Evolutionary conservation across 2,329 filamentous ascomycete genomes (phyloP), one percentile per base, ranked within the genome.

Genomic region (Atkinsonella texensis): DNA sequence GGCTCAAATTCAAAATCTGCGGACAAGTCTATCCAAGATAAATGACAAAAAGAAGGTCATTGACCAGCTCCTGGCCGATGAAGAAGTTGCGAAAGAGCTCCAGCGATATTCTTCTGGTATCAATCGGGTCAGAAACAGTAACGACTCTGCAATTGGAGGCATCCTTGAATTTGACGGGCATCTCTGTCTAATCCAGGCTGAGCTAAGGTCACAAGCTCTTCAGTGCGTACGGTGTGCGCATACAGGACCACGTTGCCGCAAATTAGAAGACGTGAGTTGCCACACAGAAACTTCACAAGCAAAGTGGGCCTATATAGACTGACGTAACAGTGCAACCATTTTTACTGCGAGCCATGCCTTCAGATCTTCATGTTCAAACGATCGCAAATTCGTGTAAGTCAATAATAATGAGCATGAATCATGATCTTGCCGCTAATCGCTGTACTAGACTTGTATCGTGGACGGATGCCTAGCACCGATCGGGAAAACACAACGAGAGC

Each of bases 321-420:
- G 38, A 61, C 12, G 1, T 28, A 18, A 15, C 11, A 68, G 68
- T 70, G 69, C 31, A 52, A 54, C 0, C 68, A 71, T 46, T 20
- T 62, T 1, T 68, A 63, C 38, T 70, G 68, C 50, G 1, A 2
- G 0, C 2, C 3, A 0, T 70, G 67, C 38, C 44, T 28, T 8
- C 4, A 28, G 4, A 28, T 5, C 20, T 23, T 23, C 20, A 2
- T 23, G 20, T 23, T 4, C 20, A 23, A 23, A 23, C 20, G 20
- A 28, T 6, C 28, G 5, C 28, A 28, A 28, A 28, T 4, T 28
- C 28, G 7, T 28, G 28, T 28, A 28, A 28, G 28, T 28, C 28
- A 28, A 8, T 6, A 8, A 28, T 28, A 6, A 8, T 28, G 28
- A 8, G 4, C 28, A 28, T 28, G 28, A 6, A 28, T 23, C 20